Conservation (phyloP, 1,284 basidiomycete species). For the Chalciporus sp. region DNA sequence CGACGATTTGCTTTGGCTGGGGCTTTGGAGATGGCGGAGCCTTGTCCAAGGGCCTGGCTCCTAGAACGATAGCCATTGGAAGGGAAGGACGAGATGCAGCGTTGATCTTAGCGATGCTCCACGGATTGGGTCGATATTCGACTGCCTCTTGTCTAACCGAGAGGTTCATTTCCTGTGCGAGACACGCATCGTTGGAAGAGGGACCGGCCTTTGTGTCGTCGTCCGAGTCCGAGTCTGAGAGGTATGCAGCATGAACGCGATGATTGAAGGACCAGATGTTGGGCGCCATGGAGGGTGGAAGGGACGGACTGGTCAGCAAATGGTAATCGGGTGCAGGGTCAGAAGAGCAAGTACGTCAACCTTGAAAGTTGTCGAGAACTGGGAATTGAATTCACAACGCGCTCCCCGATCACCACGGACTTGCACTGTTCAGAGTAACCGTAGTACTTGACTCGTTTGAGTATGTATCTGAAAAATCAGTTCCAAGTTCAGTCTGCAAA, state of each 20-base stretch:
- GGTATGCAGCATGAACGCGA: conserved; percentile 18
- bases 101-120: conserved; percentile 75
- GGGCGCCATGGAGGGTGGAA: background rate
- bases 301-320: background rate
- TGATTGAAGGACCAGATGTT: conserved; percentile 38
- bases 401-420: too few species aligned
- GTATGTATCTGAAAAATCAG: too few species aligned
- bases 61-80: conserved; percentile 12
- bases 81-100: conserved; percentile 49
- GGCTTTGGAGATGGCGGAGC: background rate
- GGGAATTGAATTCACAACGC: too few species aligned
- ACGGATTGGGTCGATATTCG: conserved; percentile 68
- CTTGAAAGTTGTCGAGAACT: too few species aligned
- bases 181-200: conserved; percentile 29
- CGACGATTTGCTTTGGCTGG: conserved; percentile 27
- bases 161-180: conserved; percentile 60
- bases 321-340: background rate
- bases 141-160: conserved; percentile 58
- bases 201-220: conserved; percentile 8
- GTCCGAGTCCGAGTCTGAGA: conserved; percentile 27
- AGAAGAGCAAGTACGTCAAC: too few species aligned
- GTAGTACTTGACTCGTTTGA: too few species aligned
- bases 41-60: background rate
- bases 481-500: too few species aligned
- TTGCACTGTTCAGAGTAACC: too few species aligned